A percentile compares a stretch with the other conserved stretches of the same genome.
Evolutionary conservation across 2,329 filamentous ascomycete genomes (phyloP).

Genomic region (Cordyceps cateniannulata): DNA sequence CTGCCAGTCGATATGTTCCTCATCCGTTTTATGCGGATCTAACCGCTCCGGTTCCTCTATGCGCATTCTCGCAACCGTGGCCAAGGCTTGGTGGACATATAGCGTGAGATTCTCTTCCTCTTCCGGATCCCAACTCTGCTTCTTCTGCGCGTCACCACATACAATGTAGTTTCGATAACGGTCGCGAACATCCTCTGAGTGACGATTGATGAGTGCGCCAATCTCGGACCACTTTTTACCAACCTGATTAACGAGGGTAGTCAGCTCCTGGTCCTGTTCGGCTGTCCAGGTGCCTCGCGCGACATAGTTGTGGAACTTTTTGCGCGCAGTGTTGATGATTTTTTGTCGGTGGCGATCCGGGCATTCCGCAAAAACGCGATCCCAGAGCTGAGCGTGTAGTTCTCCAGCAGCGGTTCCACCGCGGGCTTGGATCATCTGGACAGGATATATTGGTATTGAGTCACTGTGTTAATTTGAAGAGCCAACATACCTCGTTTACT

Average conservation of each 20-base stretch:
- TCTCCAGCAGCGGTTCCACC: conserved; percentile 30
- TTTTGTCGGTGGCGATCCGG: conserved; percentile 38
- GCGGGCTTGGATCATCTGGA: conserved; percentile 30
- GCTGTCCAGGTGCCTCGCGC: conserved; percentile 41
- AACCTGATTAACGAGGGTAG: neutral
- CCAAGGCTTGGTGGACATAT: neutral
- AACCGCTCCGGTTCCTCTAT: conserved; percentile 24
- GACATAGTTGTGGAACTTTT: conserved; percentile 57
- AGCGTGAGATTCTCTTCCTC: conserved; percentile 42
- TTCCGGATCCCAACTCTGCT: conserved; percentile 51
- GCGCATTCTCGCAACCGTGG: conserved; percentile 14
- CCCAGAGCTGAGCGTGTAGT: conserved; percentile 42
- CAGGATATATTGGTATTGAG: conserved; percentile 6
- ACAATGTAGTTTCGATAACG: conserved; percentile 63
- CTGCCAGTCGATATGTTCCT: conserved; percentile 58
- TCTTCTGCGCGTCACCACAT: conserved; percentile 46
- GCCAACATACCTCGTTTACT: conserved; percentile 37
- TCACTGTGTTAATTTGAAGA: conserved; percentile 22
- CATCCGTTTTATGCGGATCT: conserved; percentile 27
- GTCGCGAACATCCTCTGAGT: conserved; percentile 60
- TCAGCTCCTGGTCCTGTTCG: conserved; percentile 39
- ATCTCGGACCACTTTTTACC: neutral
- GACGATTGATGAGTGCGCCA: conserved; percentile 39
- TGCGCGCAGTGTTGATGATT: neutral
- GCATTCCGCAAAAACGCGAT: conserved; percentile 38